phyloP scores from a whole-genome alignment of 2,329 filamentous ascomycete genomes.

The Ambrosiella xylebori region DNA sequence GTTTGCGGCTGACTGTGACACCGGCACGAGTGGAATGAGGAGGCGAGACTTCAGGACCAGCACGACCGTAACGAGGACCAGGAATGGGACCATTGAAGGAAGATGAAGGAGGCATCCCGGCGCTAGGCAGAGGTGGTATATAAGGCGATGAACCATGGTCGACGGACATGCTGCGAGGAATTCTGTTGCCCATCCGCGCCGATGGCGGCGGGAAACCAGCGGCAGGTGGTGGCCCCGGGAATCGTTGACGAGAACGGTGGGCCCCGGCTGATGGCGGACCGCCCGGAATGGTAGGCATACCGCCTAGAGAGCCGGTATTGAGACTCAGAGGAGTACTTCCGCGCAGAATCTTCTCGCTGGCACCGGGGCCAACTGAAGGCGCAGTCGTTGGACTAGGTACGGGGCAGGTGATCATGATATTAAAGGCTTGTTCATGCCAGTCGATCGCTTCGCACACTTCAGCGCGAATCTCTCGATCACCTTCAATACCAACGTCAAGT shows the following conservation, averaged over 20 bases:
- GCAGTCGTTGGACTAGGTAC: neutral
- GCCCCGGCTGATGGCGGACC: neutral
- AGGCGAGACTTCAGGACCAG: neutral
- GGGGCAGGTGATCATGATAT: conserved; percentile 10
- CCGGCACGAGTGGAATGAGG: conserved; percentile 1
- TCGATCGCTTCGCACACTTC: conserved; percentile 12
- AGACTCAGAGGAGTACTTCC: conserved; percentile 7
- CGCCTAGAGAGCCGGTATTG: neutral
- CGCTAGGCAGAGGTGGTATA: neutral
- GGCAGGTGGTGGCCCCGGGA: conserved; percentile 3
- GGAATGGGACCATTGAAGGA: neutral
- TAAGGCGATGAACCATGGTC: conserved; percentile 11
- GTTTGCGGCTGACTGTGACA: conserved; percentile 1
- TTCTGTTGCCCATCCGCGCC: neutral
- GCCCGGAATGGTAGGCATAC: neutral
- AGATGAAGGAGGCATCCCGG: neutral
- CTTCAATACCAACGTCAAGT: conserved; percentile 11
- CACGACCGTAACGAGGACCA: neutral
- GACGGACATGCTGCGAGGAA: conserved; percentile 10
- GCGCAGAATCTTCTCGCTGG: conserved; percentile 4
- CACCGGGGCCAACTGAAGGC: neutral
- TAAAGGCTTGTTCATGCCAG: conserved; percentile 11
- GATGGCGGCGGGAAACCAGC: conserved; percentile 9
- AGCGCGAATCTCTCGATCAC: conserved; percentile 10
- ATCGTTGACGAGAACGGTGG: conserved; percentile 1